A percentile compares a stretch with the other conserved stretches of the same genome.
These are phyloP conservation scores for Spathaspora arborariae DNA, from an alignment of 805 yeast genomes.

Conservation along the genomic window DNA sequence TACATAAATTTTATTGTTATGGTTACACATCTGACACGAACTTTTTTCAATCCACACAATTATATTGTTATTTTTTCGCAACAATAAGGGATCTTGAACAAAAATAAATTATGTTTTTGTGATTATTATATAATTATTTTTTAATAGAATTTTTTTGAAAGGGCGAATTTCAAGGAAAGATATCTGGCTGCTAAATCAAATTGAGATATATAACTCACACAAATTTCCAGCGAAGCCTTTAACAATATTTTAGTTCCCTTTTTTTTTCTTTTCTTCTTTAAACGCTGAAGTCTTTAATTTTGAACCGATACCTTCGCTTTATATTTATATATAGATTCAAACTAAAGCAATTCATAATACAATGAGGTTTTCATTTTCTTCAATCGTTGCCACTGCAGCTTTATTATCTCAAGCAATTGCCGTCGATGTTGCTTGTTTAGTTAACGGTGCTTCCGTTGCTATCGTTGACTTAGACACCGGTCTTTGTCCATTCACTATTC, in stretches of 20 bases:
- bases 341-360: background rate
- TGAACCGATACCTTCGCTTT: slow-evolving; percentile 3
- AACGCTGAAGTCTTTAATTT: background rate
- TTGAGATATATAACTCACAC: slow-evolving; percentile 1
- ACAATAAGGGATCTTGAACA: background rate
- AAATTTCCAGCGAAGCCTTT: slow-evolving; percentile 1
- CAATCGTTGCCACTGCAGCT: slow-evolving; percentile 10
- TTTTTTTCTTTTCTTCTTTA: background rate
- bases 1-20: background rate
- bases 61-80: background rate
- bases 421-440: slow-evolving; percentile 33
- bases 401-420: slow-evolving; percentile 26
- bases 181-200: background rate
- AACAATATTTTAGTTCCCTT: background rate
- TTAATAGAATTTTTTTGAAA: background rate
- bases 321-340: background rate
- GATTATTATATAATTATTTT: background rate
- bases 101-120: background rate
- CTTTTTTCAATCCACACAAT: background rate
- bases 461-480: slow-evolving; percentile 40
- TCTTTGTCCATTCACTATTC: slow-evolving; percentile 34
- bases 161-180: background rate
- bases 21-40: background rate
- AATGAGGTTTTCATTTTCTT: slow-evolving; percentile 9
- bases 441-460: slow-evolving; percentile 29